Conservation (phyloP, 2,329 filamentous ascomycete genomes). For the Botryosphaeria dothidea region DNA sequence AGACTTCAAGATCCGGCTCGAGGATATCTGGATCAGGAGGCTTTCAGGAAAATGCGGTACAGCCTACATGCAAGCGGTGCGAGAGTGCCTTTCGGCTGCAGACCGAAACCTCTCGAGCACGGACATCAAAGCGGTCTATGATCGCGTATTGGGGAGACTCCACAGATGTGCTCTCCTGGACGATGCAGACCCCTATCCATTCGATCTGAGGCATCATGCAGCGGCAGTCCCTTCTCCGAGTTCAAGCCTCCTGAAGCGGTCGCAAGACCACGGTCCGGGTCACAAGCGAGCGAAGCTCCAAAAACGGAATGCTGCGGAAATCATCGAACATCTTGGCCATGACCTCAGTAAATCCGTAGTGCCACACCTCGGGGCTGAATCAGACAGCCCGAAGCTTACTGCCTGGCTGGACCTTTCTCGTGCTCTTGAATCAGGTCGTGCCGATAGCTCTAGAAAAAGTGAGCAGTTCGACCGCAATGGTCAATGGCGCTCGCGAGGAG, state of each 20-base stretch:
- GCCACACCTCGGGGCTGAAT: neutral
- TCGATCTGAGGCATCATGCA: neutral
- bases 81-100: conserved; percentile 70
- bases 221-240: neutral
- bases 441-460: neutral
- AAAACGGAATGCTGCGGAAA: neutral
- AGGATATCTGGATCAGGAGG: conserved; percentile 64
- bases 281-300: conserved; percentile 3
- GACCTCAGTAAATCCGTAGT: neutral
- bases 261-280: neutral
- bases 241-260: neutral
- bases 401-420: neutral
- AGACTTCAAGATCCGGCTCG: conserved; percentile 65
- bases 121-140: conserved; percentile 35
- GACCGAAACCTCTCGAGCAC: conserved; percentile 45
- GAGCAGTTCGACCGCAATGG: conserved; percentile 20
- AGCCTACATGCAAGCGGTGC: conserved; percentile 73
- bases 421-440: neutral
- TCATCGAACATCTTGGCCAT: neutral
- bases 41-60: conserved; percentile 70
- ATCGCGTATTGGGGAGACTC: conserved; percentile 48
- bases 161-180: conserved; percentile 42
- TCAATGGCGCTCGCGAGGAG: conserved; percentile 22
- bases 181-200: conserved; percentile 12
- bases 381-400: neutral